Evolutionary conservation across 2,329 filamentous ascomycete genomes (phyloP).

Genomic region (Lasiodiplodia citricola): DNA sequence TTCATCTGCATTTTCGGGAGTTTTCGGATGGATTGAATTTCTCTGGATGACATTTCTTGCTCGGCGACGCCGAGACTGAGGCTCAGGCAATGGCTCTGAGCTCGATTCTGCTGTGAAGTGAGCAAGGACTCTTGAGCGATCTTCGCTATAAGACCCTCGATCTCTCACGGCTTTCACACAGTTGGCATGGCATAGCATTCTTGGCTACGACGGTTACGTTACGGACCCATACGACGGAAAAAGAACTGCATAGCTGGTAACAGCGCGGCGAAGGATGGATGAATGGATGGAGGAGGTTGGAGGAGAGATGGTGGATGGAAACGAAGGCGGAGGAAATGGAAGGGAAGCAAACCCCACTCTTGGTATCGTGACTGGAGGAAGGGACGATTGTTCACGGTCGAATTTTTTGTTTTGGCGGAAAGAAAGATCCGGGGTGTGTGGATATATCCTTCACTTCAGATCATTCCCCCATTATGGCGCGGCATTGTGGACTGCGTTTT

Average conservation of each 20-base stretch:
- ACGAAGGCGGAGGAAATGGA: background rate
- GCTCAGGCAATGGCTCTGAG: background rate
- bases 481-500: background rate
- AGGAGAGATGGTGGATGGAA: background rate
- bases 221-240: conserved; percentile 18
- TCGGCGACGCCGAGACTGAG: conserved; percentile 1
- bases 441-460: conserved; percentile 6
- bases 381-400: background rate
- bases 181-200: conserved; percentile 22
- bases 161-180: background rate
- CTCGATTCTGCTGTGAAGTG: background rate
- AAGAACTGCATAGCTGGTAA: background rate
- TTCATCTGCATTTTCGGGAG: conserved; percentile 9
- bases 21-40: background rate
- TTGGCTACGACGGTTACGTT: conserved; percentile 21
- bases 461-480: background rate
- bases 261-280: background rate
- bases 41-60: background rate
- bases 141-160: background rate
- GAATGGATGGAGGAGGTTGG: background rate
- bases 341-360: background rate
- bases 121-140: background rate
- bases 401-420: background rate
- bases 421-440: background rate
- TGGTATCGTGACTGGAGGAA: background rate